Percentiles rank a stretch among this genome's conserved stretches.
phyloP scores from a whole-genome alignment of 257 asterid species.

The Penstemon eatonii region DNA sequence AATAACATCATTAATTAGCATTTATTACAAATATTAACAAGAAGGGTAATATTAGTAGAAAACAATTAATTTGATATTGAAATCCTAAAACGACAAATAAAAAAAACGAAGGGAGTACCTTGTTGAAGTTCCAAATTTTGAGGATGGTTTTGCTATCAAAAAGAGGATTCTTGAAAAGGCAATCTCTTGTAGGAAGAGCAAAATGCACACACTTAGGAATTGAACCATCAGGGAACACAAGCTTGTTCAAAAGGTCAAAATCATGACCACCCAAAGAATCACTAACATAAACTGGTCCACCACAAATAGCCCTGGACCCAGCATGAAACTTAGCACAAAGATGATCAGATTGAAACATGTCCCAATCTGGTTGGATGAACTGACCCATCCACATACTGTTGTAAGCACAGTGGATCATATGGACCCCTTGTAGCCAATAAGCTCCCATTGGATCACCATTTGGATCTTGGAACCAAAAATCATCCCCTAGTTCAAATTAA shows the following conservation, averaged over 20 bases:
- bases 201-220: conserved; percentile 64
- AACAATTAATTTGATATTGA: too few relatives aligned
- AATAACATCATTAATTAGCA: too few relatives aligned
- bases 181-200: conserved; percentile 81
- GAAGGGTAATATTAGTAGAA: too few relatives aligned
- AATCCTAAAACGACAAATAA: too few relatives aligned
- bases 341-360: conserved; percentile 81
- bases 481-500: conserved; percentile 58
- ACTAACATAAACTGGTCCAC: conserved; percentile 76
- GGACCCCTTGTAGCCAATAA: conserved; percentile 84
- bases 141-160: conserved; percentile 67
- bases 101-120: conserved; percentile 34
- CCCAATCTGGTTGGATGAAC: conserved; percentile 81
- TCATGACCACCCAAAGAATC: conserved; percentile 74
- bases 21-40: too few relatives aligned
- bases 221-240: conserved; percentile 64
- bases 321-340: conserved; percentile 72
- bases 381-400: conserved; percentile 92
- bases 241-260: conserved; percentile 57
- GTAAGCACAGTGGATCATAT: conserved; percentile 87
- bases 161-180: conserved; percentile 76
- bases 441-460: conserved; percentile 82
- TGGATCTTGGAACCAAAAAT: conserved; percentile 85
- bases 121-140: conserved; percentile 79
- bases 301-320: conserved; percentile 79